Base-by-base conservation (phyloP, 345 rosid species). In the Cardiospermum halicacabum region DNA sequence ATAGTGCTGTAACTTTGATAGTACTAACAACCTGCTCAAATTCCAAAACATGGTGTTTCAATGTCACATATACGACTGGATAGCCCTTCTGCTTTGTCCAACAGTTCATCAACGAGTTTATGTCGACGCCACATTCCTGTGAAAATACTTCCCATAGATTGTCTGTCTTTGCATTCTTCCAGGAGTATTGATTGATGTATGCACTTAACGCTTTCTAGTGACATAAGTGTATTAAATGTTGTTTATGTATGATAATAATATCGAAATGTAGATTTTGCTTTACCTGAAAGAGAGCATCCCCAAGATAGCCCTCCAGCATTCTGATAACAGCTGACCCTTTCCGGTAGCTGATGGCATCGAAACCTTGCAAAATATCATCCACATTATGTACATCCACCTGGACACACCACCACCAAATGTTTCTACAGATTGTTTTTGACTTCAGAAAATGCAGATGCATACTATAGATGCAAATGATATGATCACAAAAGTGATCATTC, bases 51-150 rank as follows among this genome's bases (percentile, higher is more conserved):
- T 58, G 56, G 9, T 67, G 77, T 32, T 72, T 66, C 45, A 39
- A 62, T 51, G 67, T 72, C 3, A 77, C 80, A 5, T 58, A 53
- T 39, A 81, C 68, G 26, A 77, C 74, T 31, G 85, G 82, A 71
- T 75, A 68, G 36, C 80, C 80, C 55, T 75, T 72, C 51, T 70
- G 70, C 80, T 81, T 81, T 53, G 80, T 77, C 85, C 85, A 77
- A 58, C 72, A 18, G 18, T 64, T 66, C 82, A 77, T 77, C 65
- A 75, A 54, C 10, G 53, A 58, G 53, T 65, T 65, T 18, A 77
- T 69, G 50, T 62, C 54, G 56, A 72, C 48, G 13, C 75, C 75
- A 10, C 74, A 70, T 68, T 64, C 82, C 40, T 72, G 78, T 1
- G 76, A 66, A 51, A 77, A 10, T 18, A 72, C 69, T 27, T 21